Conservation (phyloP, 768 basidiomycete genomes). For the Sarcodon aspratus region DNA sequence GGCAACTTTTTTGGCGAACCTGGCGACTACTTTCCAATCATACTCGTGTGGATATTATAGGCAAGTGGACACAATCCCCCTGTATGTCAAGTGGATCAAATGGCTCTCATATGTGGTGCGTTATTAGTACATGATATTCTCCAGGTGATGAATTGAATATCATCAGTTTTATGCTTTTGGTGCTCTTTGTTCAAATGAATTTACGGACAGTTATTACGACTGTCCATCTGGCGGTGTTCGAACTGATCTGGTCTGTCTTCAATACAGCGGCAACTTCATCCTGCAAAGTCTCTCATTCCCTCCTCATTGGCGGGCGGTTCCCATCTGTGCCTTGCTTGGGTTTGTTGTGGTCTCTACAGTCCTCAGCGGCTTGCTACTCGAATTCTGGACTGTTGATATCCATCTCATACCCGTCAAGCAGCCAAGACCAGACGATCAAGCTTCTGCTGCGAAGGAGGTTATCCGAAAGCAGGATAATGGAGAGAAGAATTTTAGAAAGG, state of each 20-base stretch:
- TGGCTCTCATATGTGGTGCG: background rate
- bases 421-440: background rate
- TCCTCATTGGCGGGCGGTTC: background rate
- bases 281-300: background rate
- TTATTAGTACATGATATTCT: background rate
- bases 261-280: background rate
- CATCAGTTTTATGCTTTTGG: background rate
- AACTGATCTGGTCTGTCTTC: background rate
- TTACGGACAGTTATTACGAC: background rate
- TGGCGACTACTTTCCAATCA: background rate
- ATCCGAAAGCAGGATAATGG: background rate
- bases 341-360: background rate
- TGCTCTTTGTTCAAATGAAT: background rate
- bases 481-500: background rate
- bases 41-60: background rate
- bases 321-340: background rate
- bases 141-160: background rate
- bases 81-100: background rate
- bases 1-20: background rate
- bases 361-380: background rate
- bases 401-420: background rate
- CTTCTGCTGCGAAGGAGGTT: background rate
- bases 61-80: background rate
- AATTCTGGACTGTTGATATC: background rate
- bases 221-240: background rate